phyloP scores from a whole-genome alignment of 192 early-diverging fungal genomes.

The Geosiphon pyriformis region DNA sequence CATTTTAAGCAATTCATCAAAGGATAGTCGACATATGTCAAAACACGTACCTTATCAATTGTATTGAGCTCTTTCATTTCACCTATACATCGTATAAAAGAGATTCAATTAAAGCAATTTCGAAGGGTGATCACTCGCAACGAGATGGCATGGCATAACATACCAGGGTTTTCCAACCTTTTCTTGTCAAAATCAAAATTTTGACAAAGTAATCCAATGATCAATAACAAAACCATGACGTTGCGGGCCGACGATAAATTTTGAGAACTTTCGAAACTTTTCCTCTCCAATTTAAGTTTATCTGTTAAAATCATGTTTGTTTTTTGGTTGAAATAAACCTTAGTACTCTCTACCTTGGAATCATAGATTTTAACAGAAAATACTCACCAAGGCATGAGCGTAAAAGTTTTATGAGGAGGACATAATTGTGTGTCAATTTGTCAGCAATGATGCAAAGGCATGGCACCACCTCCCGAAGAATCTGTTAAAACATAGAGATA shows the following conservation, averaged over 20 bases:
- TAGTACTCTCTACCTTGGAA: too few relatives aligned
- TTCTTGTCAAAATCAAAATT: constrained; percentile 71
- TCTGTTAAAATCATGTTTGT: constrained; percentile 22
- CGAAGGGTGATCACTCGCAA: neutral
- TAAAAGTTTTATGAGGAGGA: constrained; percentile 42
- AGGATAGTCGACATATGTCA: neutral
- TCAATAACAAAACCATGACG: constrained; percentile 64
- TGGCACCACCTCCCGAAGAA: constrained; percentile 61
- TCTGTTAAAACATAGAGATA: constrained; percentile 29
- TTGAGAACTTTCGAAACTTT: constrained; percentile 29
- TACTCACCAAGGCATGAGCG: constrained; percentile 32
- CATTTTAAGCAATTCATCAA: neutral
- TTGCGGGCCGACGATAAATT: constrained; percentile 35
- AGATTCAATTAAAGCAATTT: constrained; percentile 13
- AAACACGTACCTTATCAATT: constrained; percentile 25
- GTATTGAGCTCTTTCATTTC: constrained; percentile 24
- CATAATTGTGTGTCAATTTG: constrained; percentile 51
- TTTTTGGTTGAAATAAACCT: too few relatives aligned
- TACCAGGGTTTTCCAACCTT: constrained; percentile 19
- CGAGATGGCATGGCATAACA: too few relatives aligned
- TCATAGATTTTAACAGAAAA: too few relatives aligned
- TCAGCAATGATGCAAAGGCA: constrained; percentile 68
- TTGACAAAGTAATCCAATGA: constrained; percentile 65
- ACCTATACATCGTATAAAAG: constrained; percentile 23
- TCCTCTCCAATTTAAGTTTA: constrained; percentile 48